These are phyloP conservation scores for Fusarium stilboides DNA, from an alignment of 2,329 filamentous ascomycete genomes.

Conservation along the genomic window DNA sequence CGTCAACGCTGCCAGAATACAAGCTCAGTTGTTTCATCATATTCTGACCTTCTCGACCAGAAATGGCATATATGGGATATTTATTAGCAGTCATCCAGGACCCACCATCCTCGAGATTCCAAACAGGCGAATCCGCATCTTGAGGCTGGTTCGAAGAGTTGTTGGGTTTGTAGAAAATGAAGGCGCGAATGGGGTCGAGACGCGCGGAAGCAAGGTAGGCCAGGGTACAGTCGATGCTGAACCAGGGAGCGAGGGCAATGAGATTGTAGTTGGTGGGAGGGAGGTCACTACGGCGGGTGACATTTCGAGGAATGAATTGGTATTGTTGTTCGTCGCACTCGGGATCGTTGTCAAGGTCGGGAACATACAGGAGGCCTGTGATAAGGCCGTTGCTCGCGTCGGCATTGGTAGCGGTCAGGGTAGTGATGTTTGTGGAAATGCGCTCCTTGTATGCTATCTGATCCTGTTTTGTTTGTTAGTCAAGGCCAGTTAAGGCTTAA, in stretches of 20 bases:
- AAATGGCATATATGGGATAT: slow-evolving; percentile 88
- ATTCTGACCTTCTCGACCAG: slow-evolving; percentile 74
- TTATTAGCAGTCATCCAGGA: slow-evolving; percentile 80
- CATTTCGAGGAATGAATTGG: slow-evolving; percentile 80
- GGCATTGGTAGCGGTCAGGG: slow-evolving; percentile 79
- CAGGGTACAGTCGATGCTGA: slow-evolving; percentile 78
- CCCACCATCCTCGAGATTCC: slow-evolving; percentile 79
- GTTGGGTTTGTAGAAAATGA: slow-evolving; percentile 75
- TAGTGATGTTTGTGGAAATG: slow-evolving; percentile 75
- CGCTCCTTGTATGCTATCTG: slow-evolving; percentile 68
- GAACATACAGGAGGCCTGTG: slow-evolving; percentile 88
- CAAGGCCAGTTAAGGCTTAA: slow-evolving; percentile 5
- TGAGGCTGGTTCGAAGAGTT: slow-evolving; percentile 75
- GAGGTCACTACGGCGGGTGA: slow-evolving; percentile 80
- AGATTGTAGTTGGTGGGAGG: slow-evolving; percentile 78
- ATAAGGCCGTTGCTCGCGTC: slow-evolving; percentile 73
- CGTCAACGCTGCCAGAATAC: slow-evolving; percentile 83
- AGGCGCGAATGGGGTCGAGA: slow-evolving; percentile 71
- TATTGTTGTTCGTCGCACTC: slow-evolving; percentile 75
- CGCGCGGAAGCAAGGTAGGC: slow-evolving; percentile 78
- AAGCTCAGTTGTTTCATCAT: slow-evolving; percentile 80
- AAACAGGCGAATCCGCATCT: slow-evolving; percentile 72
- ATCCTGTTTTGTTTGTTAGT: slow-evolving; percentile 52
- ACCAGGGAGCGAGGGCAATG: slow-evolving; percentile 90
- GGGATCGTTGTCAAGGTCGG: slow-evolving; percentile 72